These are phyloP conservation scores for Fusarium lateritium DNA, from an alignment of 2,329 filamentous ascomycete genomes.

Conservation along the genomic window DNA sequence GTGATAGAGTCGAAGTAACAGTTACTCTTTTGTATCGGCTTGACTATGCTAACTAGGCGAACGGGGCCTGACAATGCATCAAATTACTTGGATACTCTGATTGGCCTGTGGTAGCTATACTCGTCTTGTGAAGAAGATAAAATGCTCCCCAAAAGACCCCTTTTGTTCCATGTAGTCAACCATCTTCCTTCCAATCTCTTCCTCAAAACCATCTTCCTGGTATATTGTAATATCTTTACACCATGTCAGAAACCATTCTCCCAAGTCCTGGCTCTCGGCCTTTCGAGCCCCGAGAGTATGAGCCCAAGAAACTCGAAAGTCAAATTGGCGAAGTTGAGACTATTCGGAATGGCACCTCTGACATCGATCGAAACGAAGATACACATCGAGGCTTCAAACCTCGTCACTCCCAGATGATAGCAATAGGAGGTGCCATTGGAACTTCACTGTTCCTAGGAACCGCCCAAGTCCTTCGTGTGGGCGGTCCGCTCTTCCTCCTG, in stretches of 20 bases:
- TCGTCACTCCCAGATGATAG: neutral
- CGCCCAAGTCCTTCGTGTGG: neutral
- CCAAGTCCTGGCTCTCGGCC: too few species aligned
- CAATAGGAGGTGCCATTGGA: neutral
- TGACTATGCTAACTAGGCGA: neutral
- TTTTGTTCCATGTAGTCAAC: neutral
- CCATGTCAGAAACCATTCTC: too few species aligned
- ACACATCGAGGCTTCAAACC: neutral
- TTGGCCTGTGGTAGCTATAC: neutral
- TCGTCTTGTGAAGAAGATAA: neutral
- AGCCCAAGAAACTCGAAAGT: neutral
- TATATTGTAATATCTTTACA: neutral
- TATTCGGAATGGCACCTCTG: neutral
- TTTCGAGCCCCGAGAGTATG: too few species aligned
- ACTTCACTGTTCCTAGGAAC: slow-evolving; percentile 6
- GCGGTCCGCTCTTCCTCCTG: neutral
- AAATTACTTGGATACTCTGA: neutral
- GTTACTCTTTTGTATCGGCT: neutral
- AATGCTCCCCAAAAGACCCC: neutral
- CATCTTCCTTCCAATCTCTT: neutral
- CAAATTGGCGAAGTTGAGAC: neutral
- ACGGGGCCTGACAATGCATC: neutral
- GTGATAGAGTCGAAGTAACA: neutral
- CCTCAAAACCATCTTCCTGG: neutral
- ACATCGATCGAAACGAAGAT: neutral